phyloP scores from a whole-genome alignment of 1,139 yeast species.

The Sugiyamaella neomexicana region DNA sequence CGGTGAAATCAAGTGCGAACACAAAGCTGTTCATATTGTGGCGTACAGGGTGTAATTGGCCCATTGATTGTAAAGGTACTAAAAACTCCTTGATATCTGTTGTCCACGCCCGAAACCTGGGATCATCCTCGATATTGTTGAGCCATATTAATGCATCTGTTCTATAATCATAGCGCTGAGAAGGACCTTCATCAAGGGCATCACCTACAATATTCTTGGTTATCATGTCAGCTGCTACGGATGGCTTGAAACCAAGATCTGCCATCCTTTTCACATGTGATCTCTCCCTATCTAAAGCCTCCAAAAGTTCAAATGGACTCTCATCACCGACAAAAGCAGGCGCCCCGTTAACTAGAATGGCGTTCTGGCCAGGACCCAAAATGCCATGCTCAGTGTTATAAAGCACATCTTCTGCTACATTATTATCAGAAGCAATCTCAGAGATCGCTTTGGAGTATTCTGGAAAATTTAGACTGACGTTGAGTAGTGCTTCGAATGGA shows the following conservation, averaged over 20 bases:
- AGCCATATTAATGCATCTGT: slow-evolving; percentile 58
- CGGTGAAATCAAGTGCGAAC: slow-evolving; percentile 65
- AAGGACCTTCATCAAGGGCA: slow-evolving; percentile 10
- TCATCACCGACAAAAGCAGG: slow-evolving; percentile 32
- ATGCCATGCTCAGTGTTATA: slow-evolving; percentile 26
- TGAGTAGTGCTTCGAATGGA: slow-evolving; percentile 37
- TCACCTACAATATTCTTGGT: slow-evolving; percentile 26
- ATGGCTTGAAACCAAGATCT: slow-evolving; percentile 16
- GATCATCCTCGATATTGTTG: slow-evolving; percentile 72
- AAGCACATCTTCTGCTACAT: slow-evolving; percentile 31
- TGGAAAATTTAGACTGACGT: slow-evolving; percentile 42
- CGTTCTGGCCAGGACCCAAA: slow-evolving; percentile 38
- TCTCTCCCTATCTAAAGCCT: slow-evolving; percentile 38
- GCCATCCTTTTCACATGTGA: slow-evolving; percentile 25
- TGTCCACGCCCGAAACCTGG: slow-evolving; percentile 51
- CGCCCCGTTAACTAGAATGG: slow-evolving; percentile 43
- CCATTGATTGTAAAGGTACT: slow-evolving; percentile 41
- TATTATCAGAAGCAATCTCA: slow-evolving; percentile 26
- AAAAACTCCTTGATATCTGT: slow-evolving; percentile 48
- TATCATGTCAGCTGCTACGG: slow-evolving; percentile 26
- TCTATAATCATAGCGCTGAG: slow-evolving; percentile 46
- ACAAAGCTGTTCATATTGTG: slow-evolving; percentile 78
- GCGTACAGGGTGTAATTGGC: slow-evolving; percentile 65
- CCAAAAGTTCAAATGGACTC: slow-evolving; percentile 36
- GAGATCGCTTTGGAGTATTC: slow-evolving; percentile 32